Evolutionary conservation across 495 filamentous ascomycete genomes (phyloP).

Genomic region (Penicillium ochrochloron): DNA sequence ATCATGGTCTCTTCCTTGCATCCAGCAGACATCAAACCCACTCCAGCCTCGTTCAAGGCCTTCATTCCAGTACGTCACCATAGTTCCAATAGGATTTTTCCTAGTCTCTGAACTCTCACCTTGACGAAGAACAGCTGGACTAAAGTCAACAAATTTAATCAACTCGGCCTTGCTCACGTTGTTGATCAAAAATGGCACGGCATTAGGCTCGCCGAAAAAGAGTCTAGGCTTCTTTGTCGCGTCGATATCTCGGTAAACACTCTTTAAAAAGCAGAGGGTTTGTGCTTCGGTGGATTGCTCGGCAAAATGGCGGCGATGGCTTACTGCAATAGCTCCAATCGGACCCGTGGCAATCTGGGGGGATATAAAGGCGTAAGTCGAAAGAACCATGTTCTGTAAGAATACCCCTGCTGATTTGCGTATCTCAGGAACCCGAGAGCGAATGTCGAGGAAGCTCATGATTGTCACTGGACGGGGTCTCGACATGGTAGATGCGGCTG

Average conservation of each 20-base stretch:
- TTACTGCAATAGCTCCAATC: slow-evolving; percentile 21
- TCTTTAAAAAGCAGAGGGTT: slow-evolving; percentile 11
- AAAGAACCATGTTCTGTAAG: slow-evolving; percentile 28
- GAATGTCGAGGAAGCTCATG: slow-evolving; percentile 20
- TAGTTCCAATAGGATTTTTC: slow-evolving; percentile 22
- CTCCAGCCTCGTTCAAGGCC: slow-evolving; percentile 15
- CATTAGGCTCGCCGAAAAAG: slow-evolving; percentile 20
- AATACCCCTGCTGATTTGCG: slow-evolving; percentile 19
- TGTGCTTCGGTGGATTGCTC: slow-evolving; percentile 24
- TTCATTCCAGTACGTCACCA: slow-evolving; percentile 27
- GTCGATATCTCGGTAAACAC: slow-evolving; percentile 19
- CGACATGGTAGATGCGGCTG: slow-evolving; percentile 14
- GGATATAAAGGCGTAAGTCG: slow-evolving; percentile 25
- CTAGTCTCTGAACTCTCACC: slow-evolving; percentile 19
- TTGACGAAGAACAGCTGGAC: slow-evolving; percentile 17
- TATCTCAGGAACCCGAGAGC: slow-evolving; percentile 19
- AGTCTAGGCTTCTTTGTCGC: slow-evolving; percentile 9
- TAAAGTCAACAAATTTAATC: slow-evolving; percentile 20
- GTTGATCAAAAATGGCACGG: slow-evolving; percentile 19
- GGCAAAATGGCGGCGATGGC: slow-evolving; percentile 17
- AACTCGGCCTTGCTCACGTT: slow-evolving; percentile 27
- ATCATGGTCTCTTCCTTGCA: slow-evolving; percentile 23
- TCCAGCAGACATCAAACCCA: slow-evolving; percentile 20
- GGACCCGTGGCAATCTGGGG: slow-evolving; percentile 5
- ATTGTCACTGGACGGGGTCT: slow-evolving; percentile 18